Conservation (phyloP, 352 stramenopile genomes). For the Sclerospora graminicola region DNA sequence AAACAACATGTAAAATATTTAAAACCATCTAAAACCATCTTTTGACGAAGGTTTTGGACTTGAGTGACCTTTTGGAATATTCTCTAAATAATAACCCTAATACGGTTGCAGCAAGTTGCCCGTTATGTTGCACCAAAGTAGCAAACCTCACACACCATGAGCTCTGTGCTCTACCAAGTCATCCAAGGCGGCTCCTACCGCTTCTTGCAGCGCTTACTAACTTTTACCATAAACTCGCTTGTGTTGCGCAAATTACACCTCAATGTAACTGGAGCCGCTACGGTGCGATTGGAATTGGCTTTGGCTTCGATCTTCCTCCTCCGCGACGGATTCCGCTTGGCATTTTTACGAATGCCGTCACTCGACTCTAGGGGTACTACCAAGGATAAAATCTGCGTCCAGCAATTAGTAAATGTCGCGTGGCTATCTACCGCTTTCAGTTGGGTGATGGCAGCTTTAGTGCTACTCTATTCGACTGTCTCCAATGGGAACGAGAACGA, state of each 20-base stretch:
- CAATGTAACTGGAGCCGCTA: constrained; percentile 67
- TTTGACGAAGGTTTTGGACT: no score
- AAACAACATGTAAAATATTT: no score
- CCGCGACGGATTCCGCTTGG: constrained; percentile 83
- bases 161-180: constrained; percentile 31
- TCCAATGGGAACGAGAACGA: constrained; percentile 4
- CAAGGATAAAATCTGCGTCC: constrained; percentile 19
- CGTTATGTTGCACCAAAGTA: not conserved
- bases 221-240: constrained; percentile 79
- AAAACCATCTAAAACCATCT: no score
- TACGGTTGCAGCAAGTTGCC: no score
- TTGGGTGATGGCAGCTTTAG: constrained; percentile 31
- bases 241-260: constrained; percentile 64
- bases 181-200: constrained; percentile 61
- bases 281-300: constrained; percentile 82
- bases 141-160: not conserved
- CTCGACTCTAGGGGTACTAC: constrained; percentile 23
- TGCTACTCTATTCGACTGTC: constrained; percentile 19
- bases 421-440: constrained; percentile 66
- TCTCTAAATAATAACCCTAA: no score
- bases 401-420: constrained; percentile 63
- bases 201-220: constrained; percentile 78
- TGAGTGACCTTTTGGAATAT: no score
- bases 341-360: constrained; percentile 71
- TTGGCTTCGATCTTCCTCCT: constrained; percentile 85